Base-by-base conservation (phyloP, 192 early-diverging fungal species). In the Spizellomyces punctatus region DNA sequence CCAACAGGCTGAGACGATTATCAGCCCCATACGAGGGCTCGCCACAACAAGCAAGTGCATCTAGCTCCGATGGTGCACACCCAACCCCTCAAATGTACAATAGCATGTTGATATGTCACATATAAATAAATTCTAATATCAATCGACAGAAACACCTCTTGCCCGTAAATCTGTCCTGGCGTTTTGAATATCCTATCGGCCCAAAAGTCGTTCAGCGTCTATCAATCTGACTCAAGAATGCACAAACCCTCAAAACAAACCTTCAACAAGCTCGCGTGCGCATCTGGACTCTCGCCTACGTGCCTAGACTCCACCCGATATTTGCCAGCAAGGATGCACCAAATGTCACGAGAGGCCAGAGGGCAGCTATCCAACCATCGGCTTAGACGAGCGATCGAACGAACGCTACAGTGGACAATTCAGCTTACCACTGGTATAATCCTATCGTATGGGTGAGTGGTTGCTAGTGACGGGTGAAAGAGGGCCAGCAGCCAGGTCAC, bases 271-370 rank as follows among this genome's bases (percentile, higher is more conserved):
- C 92, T 91, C 44, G 86, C 77, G 79, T 92, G 91, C 7, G 95
- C 96, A 60, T 93, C 94, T 50, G 94, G 92, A 79, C 94, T 95
- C 72, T 98, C 94, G 22, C 92, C 85, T 80, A 98, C 2, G 88
- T 93, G 47, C 92, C 71, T 50, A 98, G 84, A 56, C 90, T 89
- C 63, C 89, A 95, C 27, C 96, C 96, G 63, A 98, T 86, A 72
- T 88, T 91, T 45, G 86, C 87, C 45, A 98, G 88, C 43, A 91
- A 91, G 79, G 97, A 96, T n/a, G 92, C 83, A 7, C 95, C 94
- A 74, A 97, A 94, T 2, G 86, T 76, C 45, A 97, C 92, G 42
- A 96, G 65, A 6, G 70, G 75, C 91, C 91, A 93, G 77, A 89
- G 88, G 93, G 92, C 17, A 94, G 71, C 91, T 93, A 41, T 5